Percentiles rank a stretch among this genome's conserved stretches.
Evolutionary conservation across 169 alveolate genomes (phyloP).

Genomic region (Perkinsus marinus): DNA sequence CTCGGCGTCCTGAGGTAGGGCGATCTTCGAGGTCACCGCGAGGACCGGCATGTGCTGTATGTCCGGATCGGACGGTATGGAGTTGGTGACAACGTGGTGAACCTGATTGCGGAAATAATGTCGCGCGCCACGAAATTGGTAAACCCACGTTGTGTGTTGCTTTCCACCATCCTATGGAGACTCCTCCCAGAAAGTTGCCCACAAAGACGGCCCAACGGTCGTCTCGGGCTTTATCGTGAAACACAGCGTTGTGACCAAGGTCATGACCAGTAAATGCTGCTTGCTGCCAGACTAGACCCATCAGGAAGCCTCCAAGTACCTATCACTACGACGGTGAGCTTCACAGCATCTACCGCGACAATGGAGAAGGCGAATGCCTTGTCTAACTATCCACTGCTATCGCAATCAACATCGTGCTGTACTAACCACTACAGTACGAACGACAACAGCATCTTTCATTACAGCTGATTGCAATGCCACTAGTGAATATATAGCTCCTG

Average conservation of each 20-base stretch:
- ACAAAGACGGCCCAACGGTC: neutral
- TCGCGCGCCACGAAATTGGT: too few species aligned
- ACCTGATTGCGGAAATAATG: neutral
- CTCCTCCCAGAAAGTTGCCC: slow-evolving; percentile 1
- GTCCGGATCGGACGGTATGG: slow-evolving; percentile 2
- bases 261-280: slow-evolving; percentile 15
- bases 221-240: neutral
- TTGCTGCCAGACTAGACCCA: slow-evolving; percentile 5
- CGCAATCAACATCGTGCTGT: too few species aligned
- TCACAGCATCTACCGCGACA: too few species aligned
- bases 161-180: slow-evolving; percentile 12
- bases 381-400: too few species aligned
- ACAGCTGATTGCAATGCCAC: neutral
- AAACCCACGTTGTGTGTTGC: slow-evolving; percentile 1
- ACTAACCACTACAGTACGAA: too few species aligned
- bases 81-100: slow-evolving; percentile 8
- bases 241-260: slow-evolving; percentile 10
- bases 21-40: neutral
- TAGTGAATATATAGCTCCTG: neutral
- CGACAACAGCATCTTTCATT: too few species aligned
- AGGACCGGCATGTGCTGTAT: slow-evolving; percentile 8
- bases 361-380: too few species aligned
- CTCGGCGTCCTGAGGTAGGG: neutral
- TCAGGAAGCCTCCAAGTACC: neutral
- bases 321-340: neutral